Evolutionary conservation across 1,139 yeast genomes (phyloP), one percentile per base, ranked within the genome.

Genomic region (Arxiozyma slooffiae): DNA sequence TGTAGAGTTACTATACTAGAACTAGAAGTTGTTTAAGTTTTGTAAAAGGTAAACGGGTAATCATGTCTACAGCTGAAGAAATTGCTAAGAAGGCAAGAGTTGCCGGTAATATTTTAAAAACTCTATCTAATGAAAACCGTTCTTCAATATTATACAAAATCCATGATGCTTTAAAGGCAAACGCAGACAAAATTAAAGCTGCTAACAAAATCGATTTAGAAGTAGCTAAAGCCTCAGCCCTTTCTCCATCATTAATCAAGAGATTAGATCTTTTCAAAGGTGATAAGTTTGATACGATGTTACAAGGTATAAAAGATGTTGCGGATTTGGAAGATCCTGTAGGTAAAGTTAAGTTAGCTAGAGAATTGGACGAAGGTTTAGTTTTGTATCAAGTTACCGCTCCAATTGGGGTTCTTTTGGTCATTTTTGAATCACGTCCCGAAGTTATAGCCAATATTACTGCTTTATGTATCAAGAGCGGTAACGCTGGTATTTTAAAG

Each of bases 371-470:
- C 66, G 95, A 88, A 47, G 95, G 87, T 7, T 77, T 94, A 58
- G 84, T 82, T 50, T 73, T 94, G 55, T 85, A 81, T 67, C 73
- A 96, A 61, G 77, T 92, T 16, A 84, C 96, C 5, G 85, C 96
- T 34, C 98, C 98, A 17, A 89, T 94, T 8, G 99, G 99, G 16
- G 97, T 89, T 0, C 69, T 94, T 48, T 74, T 94, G 55, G 90
- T 94, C 48, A 94, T 94, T 53, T 94, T 94, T 65, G 99, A 94
- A 70, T 82, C 96, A 41, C 80, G 99, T 61, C 99, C 99, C 34
- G 99, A 94, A 66, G 98, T 94, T 17, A 92, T 94, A 71, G 98
- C 98, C 50, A 94, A 94, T 67, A 92, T 94, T 62, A 84, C 97
- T 14, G 95, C 98, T 0, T 75, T 94, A 63, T 96, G 97, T 22